Evolutionary conservation across 164 flowering plant genomes (phyloP), one percentile per base, ranked within the genome.

Genomic region (Annona cherimola): DNA sequence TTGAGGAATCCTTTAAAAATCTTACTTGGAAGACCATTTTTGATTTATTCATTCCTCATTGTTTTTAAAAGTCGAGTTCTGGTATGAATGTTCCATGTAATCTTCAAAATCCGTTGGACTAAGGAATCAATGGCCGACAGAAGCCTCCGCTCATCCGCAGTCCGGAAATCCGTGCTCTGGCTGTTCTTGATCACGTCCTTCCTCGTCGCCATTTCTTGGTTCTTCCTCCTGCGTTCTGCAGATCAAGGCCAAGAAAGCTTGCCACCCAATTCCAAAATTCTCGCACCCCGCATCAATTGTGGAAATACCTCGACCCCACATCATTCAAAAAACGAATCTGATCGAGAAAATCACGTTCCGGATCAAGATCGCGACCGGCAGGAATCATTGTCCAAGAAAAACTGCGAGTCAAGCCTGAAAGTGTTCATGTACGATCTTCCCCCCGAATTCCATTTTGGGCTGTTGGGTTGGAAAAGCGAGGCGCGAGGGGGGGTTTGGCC

Each of bases 381-480:
- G 35, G 35, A 26, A 26, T 26, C 35, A 26, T 26, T 26, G 35
- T 26, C 61, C 43, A 16, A 42, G 39, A 75, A 43, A 16, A 81
- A 82, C 61, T 42, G 61, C 1, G 61, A 72, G 16, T 71, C 73
- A 14, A 65, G 65, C 19, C 84, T 94, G 44, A 92, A 88, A 78
- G 94, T 95, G 57, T 95, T 81, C 76, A 93, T 95, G 99, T 95
- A 95, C 82, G 97, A 95, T 76, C 83, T 95, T 68, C 87, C 94
- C 9, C 77, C 96, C 4, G 89, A 87, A 71, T 95, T 94, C 75
- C 99, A 94, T 75, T 92, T 94, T 72, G 92, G 76, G 65, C 81
- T 95, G 12, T 73, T 91, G 42, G 90, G 76, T 68, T 95, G 99
- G 99, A 88, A 89, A 62, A 70, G 83, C 1, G 63, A 79, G 45